These are phyloP conservation scores for Mycena vulgaris DNA, from an alignment of 768 basidiomycete genomes.

Conservation along the genomic window DNA sequence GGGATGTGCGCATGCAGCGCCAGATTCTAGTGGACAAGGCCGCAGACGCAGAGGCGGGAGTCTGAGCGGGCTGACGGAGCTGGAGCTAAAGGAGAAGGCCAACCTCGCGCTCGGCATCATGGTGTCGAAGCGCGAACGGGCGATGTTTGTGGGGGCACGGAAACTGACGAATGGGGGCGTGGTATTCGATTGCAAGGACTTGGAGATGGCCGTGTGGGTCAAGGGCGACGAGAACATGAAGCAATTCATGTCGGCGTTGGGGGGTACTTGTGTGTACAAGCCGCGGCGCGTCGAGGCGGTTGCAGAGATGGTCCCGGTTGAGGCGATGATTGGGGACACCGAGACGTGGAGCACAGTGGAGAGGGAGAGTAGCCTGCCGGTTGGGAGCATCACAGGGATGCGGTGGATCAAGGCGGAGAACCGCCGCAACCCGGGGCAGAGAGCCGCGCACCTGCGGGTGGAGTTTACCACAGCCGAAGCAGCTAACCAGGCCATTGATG, in stretches of 20 bases:
- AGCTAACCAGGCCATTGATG: neutral
- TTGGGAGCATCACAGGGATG: neutral
- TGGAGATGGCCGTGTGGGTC: neutral
- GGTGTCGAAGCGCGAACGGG: neutral
- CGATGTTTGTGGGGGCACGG: neutral
- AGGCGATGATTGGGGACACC: neutral
- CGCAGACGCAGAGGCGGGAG: neutral
- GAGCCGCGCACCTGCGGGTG: neutral
- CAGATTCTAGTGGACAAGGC: neutral
- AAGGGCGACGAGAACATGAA: neutral
- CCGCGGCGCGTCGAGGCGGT: neutral
- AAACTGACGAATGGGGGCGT: neutral
- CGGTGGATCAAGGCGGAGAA: neutral
- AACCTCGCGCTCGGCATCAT: neutral
- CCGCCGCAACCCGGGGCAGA: neutral
- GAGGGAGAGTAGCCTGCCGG: neutral
- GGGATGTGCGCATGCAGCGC: neutral
- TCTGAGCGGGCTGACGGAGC: neutral
- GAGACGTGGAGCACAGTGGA: neutral
- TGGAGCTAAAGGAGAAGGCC: neutral
- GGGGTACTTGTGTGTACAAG: neutral
- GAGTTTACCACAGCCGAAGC: neutral
- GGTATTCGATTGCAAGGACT: neutral
- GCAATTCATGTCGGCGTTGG: neutral
- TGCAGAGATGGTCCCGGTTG: neutral